Percentiles rank a stretch among this genome's conserved stretches.
phyloP scores from a whole-genome alignment of 2,329 filamentous ascomycete genomes.

The Stemphylium vesicarium region DNA sequence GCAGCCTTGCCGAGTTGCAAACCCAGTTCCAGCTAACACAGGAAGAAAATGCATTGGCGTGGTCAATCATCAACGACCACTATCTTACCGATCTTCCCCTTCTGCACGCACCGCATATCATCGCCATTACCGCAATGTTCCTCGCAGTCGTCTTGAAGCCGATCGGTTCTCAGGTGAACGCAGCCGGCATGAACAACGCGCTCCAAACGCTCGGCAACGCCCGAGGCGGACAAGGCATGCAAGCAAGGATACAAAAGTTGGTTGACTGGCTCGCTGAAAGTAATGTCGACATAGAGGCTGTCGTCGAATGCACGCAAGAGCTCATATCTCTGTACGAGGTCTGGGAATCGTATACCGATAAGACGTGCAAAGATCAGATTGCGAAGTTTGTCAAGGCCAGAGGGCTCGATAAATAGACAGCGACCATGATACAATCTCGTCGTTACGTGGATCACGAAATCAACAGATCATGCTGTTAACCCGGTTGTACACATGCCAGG shows the following conservation, averaged over 20 bases:
- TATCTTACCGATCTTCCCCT: constrained; percentile 92
- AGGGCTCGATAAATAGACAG: constrained; percentile 60
- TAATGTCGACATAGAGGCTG: constrained; percentile 79
- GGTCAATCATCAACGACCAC: constrained; percentile 87
- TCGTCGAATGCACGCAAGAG: constrained; percentile 90
- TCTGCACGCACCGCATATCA: constrained; percentile 82
- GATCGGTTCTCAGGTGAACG: constrained; percentile 56
- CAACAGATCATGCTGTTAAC: no score
- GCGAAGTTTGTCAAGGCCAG: constrained; percentile 67
- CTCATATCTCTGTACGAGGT: constrained; percentile 86
- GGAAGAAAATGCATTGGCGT: constrained; percentile 79
- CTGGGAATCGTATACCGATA: constrained; percentile 71
- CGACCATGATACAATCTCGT: background rate
- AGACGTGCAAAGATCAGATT: constrained; percentile 68
- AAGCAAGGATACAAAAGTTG: constrained; percentile 68
- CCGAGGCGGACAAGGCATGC: constrained; percentile 44
- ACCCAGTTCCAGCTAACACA: constrained; percentile 72
- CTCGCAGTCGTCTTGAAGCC: constrained; percentile 83
- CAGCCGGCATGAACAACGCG: constrained; percentile 49
- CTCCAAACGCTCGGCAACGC: constrained; percentile 47
- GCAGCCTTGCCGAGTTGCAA: constrained; percentile 75
- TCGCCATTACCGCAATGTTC: constrained; percentile 86
- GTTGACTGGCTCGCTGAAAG: constrained; percentile 86
- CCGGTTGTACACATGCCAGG: background rate
- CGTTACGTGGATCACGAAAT: background rate